Percentiles rank a stretch among this genome's conserved stretches.
These are phyloP conservation scores for Cyclotella cryptica DNA, from an alignment of 108 stramenopile species.

Conservation along the genomic window DNA sequence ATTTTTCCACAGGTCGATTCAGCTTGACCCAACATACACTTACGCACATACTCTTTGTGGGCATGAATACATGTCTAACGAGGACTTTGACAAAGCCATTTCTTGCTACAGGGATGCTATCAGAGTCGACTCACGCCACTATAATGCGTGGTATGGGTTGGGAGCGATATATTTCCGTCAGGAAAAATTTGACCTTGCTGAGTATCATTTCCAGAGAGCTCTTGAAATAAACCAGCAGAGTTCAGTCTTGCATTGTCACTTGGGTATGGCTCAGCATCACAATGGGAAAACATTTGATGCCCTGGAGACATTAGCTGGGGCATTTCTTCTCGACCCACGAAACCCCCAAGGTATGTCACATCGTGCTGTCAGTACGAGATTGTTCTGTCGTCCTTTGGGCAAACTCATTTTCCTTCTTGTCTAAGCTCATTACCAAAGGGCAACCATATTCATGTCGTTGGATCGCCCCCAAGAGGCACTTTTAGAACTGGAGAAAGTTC, in stretches of 20 bases:
- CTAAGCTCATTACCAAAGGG: conserved; percentile 91
- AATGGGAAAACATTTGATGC: conserved; percentile 91
- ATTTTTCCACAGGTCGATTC: conserved; percentile 93
- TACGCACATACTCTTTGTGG: conserved; percentile 97
- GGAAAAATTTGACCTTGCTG: conserved; percentile 96
- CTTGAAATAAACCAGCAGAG: conserved; percentile 88
- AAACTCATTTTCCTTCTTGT: not conserved
- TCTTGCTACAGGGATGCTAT: conserved; percentile 93
- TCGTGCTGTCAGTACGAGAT: not conserved
- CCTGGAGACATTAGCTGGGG: conserved; percentile 86
- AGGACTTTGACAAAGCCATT: conserved; percentile 96
- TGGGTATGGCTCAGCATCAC: conserved; percentile 94
- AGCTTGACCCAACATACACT: conserved; percentile 90
- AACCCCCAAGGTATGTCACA: conserved; percentile 84
- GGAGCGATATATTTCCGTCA: conserved; percentile 97
- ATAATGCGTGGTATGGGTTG: conserved; percentile 96
- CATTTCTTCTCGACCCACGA: conserved; percentile 83
- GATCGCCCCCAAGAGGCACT: conserved; percentile 91
- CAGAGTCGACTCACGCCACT: conserved; percentile 86
- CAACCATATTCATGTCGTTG: conserved; percentile 90
- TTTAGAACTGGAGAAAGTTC: conserved; percentile 86
- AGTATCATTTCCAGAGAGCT: conserved; percentile 94
- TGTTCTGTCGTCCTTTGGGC: not conserved
- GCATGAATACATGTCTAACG: conserved; percentile 97
- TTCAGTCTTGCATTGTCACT: conserved; percentile 92